These are phyloP conservation scores for Typha latifolia DNA, from an alignment of 176 grass and related monocot genomes.

Conservation along the genomic window DNA sequence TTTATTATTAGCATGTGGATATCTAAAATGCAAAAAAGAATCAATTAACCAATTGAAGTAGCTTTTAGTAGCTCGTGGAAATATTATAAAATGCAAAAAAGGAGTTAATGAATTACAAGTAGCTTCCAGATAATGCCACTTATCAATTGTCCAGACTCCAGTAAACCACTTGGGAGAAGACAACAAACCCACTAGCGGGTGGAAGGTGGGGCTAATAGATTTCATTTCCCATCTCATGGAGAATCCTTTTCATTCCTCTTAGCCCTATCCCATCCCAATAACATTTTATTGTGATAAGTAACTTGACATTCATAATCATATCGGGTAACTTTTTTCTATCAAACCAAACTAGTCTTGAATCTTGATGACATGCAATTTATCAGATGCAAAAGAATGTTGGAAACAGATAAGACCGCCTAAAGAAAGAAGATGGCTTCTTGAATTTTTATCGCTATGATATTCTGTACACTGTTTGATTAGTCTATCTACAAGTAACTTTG, in stretches of 20 bases:
- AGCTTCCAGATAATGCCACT: too few relatives aligned
- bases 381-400: too few relatives aligned
- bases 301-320: neutral
- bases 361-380: constrained; percentile 3
- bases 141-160: neutral
- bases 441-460: too few relatives aligned
- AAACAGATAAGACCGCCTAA: too few relatives aligned
- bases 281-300: too few relatives aligned
- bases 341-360: neutral
- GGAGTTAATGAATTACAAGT: too few relatives aligned
- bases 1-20: neutral
- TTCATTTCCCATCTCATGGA: neutral
- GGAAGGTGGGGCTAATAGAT: neutral
- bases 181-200: neutral
- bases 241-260: neutral
- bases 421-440: too few relatives aligned
- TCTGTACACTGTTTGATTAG: too few relatives aligned
- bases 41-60: too few relatives aligned
- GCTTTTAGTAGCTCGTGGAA: too few relatives aligned
- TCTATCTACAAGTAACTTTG: neutral
- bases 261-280: too few relatives aligned
- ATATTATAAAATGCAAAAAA: too few relatives aligned
- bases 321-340: neutral
- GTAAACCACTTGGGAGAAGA: neutral
- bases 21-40: neutral